These are phyloP conservation scores for Canavalia ensiformis DNA, from an alignment of 306 rosid genomes.

Conservation along the genomic window DNA sequence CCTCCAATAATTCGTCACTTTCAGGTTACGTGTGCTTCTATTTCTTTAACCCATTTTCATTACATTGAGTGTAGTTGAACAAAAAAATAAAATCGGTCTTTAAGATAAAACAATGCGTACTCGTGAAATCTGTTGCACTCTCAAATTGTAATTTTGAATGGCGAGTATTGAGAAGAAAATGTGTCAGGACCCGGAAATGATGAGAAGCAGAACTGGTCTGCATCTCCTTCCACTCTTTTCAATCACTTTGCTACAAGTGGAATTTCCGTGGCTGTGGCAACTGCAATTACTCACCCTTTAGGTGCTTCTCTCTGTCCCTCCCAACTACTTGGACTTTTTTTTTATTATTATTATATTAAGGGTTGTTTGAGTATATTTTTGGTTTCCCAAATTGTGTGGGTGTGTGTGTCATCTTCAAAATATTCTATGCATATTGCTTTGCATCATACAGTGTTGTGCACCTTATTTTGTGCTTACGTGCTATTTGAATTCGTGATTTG, in stretches of 20 bases:
- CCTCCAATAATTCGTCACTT: slow-evolving; percentile 48
- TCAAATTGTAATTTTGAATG: neutral
- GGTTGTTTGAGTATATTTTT: neutral
- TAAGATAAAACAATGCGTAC: neutral
- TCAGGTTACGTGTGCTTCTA: slow-evolving; percentile 53
- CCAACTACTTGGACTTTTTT: neutral
- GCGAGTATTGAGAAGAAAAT: slow-evolving; percentile 29
- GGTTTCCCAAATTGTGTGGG: neutral
- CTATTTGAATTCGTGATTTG: neutral
- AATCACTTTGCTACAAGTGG: slow-evolving; percentile 88
- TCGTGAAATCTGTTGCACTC: neutral
- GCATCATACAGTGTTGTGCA: neutral
- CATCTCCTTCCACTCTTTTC: slow-evolving; percentile 67
- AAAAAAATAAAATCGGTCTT: neutral
- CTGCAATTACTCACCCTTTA: slow-evolving; percentile 84
- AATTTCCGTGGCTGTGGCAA: slow-evolving; percentile 82
- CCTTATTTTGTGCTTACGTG: neutral
- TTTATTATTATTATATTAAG: neutral
- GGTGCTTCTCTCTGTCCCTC: slow-evolving; percentile 55
- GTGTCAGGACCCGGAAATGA: slow-evolving; percentile 54
- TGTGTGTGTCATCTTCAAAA: neutral
- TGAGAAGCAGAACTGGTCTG: slow-evolving; percentile 67
- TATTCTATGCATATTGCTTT: neutral
- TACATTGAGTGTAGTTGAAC: slow-evolving; percentile 4
- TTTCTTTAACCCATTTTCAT: slow-evolving; percentile 25